These are phyloP conservation scores for Aspergillus ibericus DNA, from an alignment of 2,329 filamentous ascomycete genomes.

Conservation along the genomic window DNA sequence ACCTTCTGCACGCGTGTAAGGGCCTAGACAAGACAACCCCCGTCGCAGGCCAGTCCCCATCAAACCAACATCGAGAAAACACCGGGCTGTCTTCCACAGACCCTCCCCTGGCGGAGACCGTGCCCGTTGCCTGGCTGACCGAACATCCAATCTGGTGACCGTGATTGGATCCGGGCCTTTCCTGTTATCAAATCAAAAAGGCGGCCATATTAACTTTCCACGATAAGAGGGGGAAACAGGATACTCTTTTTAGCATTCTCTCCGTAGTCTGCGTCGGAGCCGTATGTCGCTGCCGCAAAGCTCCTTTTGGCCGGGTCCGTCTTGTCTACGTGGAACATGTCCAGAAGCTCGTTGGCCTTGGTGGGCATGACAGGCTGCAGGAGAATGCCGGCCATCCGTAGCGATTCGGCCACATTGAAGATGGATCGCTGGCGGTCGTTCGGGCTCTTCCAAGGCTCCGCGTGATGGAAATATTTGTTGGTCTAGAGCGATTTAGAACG, in stretches of 20 bases:
- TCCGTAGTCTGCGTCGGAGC: constrained; percentile 71
- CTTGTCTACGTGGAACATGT: constrained; percentile 70
- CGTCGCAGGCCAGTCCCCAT: background rate
- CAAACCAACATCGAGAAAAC: background rate
- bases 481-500: constrained; percentile 46
- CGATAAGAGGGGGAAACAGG: constrained; percentile 53
- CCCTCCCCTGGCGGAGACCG: constrained; percentile 15
- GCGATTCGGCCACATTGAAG: constrained; percentile 70
- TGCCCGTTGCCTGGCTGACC: constrained; percentile 17
- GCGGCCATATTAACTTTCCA: constrained; percentile 34
- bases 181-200: constrained; percentile 32
- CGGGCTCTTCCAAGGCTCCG: constrained; percentile 65
- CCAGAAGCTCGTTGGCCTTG: constrained; percentile 70
- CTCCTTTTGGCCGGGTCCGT: constrained; percentile 54
- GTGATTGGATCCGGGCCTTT: constrained; percentile 20
- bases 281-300: constrained; percentile 62
- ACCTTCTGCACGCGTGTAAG: background rate
- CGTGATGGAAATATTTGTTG: constrained; percentile 65
- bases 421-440: constrained; percentile 60
- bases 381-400: constrained; percentile 79
- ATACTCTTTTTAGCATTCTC: constrained; percentile 47
- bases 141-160: background rate
- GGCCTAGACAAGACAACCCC: background rate
- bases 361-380: constrained; percentile 88
- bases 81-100: background rate